Evolutionary conservation across 2,329 filamentous ascomycete genomes (phyloP).

Genomic region (Sporothrix brasiliensis): DNA sequence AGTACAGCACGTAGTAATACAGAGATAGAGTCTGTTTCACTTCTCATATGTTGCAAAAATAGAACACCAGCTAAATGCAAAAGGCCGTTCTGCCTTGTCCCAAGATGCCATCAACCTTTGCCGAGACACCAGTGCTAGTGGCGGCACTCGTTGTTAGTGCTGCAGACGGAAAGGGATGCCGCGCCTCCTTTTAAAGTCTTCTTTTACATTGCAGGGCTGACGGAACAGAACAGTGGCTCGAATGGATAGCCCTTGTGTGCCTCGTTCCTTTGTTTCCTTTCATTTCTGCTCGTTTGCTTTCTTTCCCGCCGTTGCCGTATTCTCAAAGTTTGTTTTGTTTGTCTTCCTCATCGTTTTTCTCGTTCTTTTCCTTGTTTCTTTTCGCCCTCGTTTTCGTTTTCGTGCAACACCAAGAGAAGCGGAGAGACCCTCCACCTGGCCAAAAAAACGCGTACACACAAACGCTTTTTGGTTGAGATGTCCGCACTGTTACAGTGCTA

Average conservation of each 20-base stretch:
- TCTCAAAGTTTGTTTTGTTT: too few species aligned
- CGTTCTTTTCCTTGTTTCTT: too few species aligned
- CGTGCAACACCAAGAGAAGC: neutral
- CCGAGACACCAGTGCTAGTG: neutral
- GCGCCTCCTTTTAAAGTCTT: neutral
- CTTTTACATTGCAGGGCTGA: neutral
- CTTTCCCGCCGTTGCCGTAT: too few species aligned
- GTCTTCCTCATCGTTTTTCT: too few species aligned
- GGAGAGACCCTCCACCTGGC: too few species aligned
- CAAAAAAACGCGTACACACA: too few species aligned
- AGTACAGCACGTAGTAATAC: neutral
- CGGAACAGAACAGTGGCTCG: neutral
- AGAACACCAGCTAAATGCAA: neutral
- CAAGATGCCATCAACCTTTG: too few species aligned
- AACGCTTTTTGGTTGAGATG: too few species aligned
- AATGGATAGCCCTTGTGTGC: neutral
- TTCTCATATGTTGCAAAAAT: neutral
- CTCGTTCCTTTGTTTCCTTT: neutral
- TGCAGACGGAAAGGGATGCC: neutral
- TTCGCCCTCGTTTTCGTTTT: neutral
- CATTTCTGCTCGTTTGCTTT: neutral
- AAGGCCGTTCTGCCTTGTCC: neutral
- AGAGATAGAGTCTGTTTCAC: too few species aligned
- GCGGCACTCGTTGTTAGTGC: constrained; percentile 13
- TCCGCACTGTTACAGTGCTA: too few species aligned